Percentiles rank a stretch among this genome's conserved stretches.
phyloP scores from a whole-genome alignment of 2,329 filamentous ascomycete species.

The Tolypocladium amazonense region DNA sequence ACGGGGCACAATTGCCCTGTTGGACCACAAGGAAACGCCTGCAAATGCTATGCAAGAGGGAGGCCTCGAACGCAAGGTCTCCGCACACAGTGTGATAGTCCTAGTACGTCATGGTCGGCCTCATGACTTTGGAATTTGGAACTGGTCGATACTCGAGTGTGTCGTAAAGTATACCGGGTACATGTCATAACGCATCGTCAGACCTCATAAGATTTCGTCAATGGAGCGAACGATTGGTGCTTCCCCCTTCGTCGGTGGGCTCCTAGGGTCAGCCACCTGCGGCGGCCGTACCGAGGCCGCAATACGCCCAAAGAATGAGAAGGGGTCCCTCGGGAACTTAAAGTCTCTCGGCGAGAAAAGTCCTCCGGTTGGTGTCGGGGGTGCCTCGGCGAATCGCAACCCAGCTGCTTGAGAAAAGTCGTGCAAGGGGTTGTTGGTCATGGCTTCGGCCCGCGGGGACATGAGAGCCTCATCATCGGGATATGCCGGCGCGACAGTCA shows the following conservation, averaged over 20 bases:
- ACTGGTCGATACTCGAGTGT: not conserved
- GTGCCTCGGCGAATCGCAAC: slow-evolving; percentile 41
- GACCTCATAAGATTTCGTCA: slow-evolving; percentile 57
- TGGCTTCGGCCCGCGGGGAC: slow-evolving; percentile 62
- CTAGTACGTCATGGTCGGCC: not conserved
- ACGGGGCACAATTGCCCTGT: not conserved
- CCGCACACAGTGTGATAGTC: not conserved
- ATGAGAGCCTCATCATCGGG: slow-evolving; percentile 46
- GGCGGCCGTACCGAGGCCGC: slow-evolving; percentile 36
- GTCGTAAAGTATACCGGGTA: not conserved
- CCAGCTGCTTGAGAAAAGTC: slow-evolving; percentile 30
- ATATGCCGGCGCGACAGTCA: slow-evolving; percentile 21
- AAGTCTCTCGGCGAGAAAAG: slow-evolving; percentile 43
- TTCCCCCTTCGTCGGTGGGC: slow-evolving; percentile 63
- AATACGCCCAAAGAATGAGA: slow-evolving; percentile 36
- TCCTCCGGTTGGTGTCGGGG: slow-evolving; percentile 39
- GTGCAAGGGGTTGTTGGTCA: slow-evolving; percentile 58
- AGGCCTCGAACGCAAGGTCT: not conserved
- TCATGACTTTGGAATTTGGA: not conserved
- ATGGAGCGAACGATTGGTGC: slow-evolving; percentile 69
- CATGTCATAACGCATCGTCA: not conserved
- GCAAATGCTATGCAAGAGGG: not conserved
- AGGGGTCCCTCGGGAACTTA: slow-evolving; percentile 43
- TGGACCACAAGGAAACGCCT: not conserved
- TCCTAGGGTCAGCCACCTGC: slow-evolving; percentile 55